Evolutionary conservation across 2,329 filamentous ascomycete species (phyloP).

Genomic region (Shiraia bambusicola): DNA sequence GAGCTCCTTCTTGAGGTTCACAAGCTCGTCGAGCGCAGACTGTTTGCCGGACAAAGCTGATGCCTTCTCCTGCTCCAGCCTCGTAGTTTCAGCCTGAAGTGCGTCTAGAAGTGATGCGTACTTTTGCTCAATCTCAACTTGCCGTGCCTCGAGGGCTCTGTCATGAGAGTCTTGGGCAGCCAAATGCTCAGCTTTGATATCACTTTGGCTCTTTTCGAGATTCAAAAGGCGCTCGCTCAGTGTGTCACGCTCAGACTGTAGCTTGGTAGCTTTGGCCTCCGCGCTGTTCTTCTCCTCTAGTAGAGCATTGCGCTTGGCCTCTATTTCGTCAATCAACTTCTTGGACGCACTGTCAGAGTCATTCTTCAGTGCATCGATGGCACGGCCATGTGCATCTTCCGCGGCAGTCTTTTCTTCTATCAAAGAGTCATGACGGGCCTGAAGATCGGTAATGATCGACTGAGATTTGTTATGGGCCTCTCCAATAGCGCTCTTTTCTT

Average conservation of each 20-base stretch:
- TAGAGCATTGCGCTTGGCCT: slow-evolving; percentile 19
- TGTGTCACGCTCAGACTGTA: slow-evolving; percentile 20
- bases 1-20: slow-evolving; percentile 24
- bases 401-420: slow-evolving; percentile 30
- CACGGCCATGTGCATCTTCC: slow-evolving; percentile 26
- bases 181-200: slow-evolving; percentile 16
- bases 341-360: slow-evolving; percentile 26
- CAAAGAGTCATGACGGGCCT: slow-evolving; percentile 27
- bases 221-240: slow-evolving; percentile 24
- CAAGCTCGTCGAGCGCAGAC: slow-evolving; percentile 29
- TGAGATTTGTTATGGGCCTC: slow-evolving; percentile 15
- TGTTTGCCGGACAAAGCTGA: slow-evolving; percentile 24
- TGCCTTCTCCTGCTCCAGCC: slow-evolving; percentile 33
- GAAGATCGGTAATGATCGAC: slow-evolving; percentile 11
- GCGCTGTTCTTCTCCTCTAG: slow-evolving; percentile 19
- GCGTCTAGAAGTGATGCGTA: slow-evolving; percentile 33
- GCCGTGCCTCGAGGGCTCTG: slow-evolving; percentile 26
- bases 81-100: slow-evolving; percentile 25
- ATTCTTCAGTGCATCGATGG: slow-evolving; percentile 30
- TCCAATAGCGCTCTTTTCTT: slow-evolving; percentile 20
- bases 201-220: slow-evolving; percentile 23
- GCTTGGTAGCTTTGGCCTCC: slow-evolving; percentile 22
- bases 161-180: slow-evolving; percentile 23
- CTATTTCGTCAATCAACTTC: slow-evolving; percentile 11
- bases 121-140: slow-evolving; percentile 34